These are phyloP conservation scores for Aureobasidium sp. DNA, from an alignment of 2,329 filamentous ascomycete genomes.

Conservation along the genomic window DNA sequence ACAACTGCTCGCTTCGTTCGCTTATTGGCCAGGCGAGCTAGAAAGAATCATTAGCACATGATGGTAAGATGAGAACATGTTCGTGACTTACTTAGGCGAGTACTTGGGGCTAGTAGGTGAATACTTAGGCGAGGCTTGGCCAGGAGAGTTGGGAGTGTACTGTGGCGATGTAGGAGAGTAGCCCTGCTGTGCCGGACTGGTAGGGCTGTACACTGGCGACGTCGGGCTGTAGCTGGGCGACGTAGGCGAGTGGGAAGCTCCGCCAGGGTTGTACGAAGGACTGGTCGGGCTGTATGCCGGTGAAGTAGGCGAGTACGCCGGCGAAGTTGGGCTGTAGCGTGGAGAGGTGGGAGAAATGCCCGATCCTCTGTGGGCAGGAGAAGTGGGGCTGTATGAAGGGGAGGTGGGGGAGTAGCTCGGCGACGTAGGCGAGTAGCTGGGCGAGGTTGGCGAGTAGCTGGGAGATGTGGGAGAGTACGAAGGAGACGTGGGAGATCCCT, in stretches of 20 bases:
- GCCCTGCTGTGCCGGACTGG: conserved; percentile 32
- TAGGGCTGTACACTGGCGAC: conserved; percentile 50
- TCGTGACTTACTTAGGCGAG: conserved; percentile 37
- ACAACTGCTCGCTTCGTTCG: conserved; percentile 3
- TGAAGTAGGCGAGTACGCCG: conserved; percentile 44
- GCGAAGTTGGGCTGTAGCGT: conserved; percentile 52
- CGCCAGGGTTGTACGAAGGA: conserved; percentile 23
- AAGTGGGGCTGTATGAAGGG: conserved; percentile 31
- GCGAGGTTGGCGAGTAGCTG: conserved; percentile 51
- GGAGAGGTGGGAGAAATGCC: conserved; percentile 47
- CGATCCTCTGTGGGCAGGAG: conserved; percentile 36
- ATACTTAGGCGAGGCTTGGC: conserved; percentile 35
- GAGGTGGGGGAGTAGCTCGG: conserved; percentile 40
- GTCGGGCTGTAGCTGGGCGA: conserved; percentile 44
- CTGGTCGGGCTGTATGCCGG: conserved; percentile 35
- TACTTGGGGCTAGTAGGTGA: conserved; percentile 46
- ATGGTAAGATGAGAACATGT: not conserved
- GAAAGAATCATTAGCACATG: not conserved
- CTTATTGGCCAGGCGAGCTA: conserved; percentile 22
- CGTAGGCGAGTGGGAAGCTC: conserved; percentile 33
- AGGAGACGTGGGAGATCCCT: conserved; percentile 41
- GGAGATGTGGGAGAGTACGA: conserved; percentile 72
- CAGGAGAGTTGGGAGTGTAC: conserved; percentile 20
- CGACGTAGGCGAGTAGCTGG: conserved; percentile 61
- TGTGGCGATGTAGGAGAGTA: conserved; percentile 26